Evolutionary conservation across 208 protist species (phyloP).

Genomic region (Spongospora subterranea): DNA sequence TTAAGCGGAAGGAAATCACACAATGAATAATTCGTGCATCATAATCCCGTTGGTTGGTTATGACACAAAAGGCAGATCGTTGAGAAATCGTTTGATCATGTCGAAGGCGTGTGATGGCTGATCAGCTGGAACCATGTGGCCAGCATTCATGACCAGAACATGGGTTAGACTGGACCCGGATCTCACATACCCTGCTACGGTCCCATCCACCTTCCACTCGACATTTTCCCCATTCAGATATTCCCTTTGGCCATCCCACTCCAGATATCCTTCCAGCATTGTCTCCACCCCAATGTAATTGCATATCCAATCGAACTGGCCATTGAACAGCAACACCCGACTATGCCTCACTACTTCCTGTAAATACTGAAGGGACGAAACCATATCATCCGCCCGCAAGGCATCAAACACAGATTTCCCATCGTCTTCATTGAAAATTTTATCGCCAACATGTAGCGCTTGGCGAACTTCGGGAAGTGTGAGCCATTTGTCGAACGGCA

Average conservation of each 20-base stretch:
- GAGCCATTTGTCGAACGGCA: neutral
- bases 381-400: conserved; percentile 35
- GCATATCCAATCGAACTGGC: conserved; percentile 35
- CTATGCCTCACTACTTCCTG: neutral
- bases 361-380: neutral
- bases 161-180: neutral
- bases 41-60: too few relatives aligned
- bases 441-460: conserved; percentile 31
- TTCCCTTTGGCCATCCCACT: neutral
- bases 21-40: too few relatives aligned
- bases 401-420: neutral
- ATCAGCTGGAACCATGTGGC: conserved; percentile 52
- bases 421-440: conserved; percentile 41
- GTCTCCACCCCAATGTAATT: conserved; percentile 4
- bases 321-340: neutral
- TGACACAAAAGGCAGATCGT: too few relatives aligned
- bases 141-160: neutral
- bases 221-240: neutral
- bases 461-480: conserved; percentile 34
- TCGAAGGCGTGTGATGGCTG: neutral
- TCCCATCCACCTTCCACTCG: neutral
- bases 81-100: neutral
- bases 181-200: conserved; percentile 9
- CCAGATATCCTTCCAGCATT: neutral
- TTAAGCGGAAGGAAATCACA: too few relatives aligned